These are phyloP conservation scores for Nepenthes mirabilis DNA, from an alignment of 148 eudicot species.

Conservation along the genomic window DNA sequence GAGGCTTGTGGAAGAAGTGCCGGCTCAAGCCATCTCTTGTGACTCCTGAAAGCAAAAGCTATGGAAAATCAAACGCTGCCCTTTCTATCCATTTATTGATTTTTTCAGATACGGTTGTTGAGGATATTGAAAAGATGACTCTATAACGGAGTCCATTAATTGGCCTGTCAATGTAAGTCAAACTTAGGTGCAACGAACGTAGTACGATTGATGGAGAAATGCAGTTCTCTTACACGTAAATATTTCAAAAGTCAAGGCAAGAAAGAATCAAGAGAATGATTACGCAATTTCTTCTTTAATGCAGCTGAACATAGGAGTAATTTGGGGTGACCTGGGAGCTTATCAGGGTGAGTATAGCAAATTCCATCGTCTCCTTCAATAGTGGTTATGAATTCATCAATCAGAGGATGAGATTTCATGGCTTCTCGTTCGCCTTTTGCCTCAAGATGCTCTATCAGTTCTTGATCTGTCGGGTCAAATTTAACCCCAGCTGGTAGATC, in stretches of 20 bases:
- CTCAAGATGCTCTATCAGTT: conserved; percentile 49
- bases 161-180: conserved; percentile 21
- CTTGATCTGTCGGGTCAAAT: conserved; percentile 64
- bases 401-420: conserved; percentile 50
- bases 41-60: conserved; percentile 7
- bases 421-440: conserved; percentile 8
- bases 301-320: not conserved
- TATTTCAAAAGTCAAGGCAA: conserved; percentile 9
- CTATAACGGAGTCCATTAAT: no score
- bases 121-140: no score
- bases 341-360: conserved; percentile 30
- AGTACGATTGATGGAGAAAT: not conserved
- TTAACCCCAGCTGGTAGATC: conserved; percentile 67
- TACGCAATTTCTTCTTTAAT: no score
- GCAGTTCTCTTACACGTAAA: not conserved
- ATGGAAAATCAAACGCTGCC: no score
- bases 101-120: no score
- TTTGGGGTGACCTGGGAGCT: conserved; percentile 37
- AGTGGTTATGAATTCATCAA: conserved; percentile 56
- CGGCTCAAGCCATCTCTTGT: not conserved
- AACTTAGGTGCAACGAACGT: conserved; percentile 64
- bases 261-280: not conserved
- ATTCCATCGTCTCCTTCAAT: conserved; percentile 42
- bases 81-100: no score
- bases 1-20: not conserved